Conservation (phyloP, 2,329 filamentous ascomycete species). For the Dactylonectria macrodidyma region DNA sequence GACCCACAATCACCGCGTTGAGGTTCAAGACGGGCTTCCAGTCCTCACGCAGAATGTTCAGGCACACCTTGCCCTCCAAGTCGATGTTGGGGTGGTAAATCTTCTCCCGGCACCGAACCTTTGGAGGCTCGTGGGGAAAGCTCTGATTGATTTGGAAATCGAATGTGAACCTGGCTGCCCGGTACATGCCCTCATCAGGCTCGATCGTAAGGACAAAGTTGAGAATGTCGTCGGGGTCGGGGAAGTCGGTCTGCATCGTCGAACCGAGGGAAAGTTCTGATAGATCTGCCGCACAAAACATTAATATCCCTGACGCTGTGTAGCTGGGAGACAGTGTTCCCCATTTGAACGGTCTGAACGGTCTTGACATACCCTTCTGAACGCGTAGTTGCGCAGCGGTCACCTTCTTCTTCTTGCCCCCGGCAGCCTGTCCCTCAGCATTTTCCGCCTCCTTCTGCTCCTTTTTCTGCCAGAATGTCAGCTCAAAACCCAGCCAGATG, state of each 20-base stretch:
- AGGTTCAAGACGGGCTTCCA: conserved; percentile 99
- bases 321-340: neutral
- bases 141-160: conserved; percentile 93
- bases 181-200: conserved; percentile 91
- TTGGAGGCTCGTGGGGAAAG: conserved; percentile 97
- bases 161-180: conserved; percentile 89
- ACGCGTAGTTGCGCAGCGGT: conserved; percentile 95
- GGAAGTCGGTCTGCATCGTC: conserved; percentile 87
- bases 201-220: conserved; percentile 87
- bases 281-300: conserved; percentile 70
- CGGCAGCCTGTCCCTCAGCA: conserved; percentile 77
- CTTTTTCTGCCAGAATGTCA: conserved; percentile 78
- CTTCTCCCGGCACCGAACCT: conserved; percentile 97
- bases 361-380: conserved; percentile 81
- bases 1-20: conserved; percentile 94
- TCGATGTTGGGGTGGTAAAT: conserved; percentile 99
- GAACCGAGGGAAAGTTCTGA: conserved; percentile 83
- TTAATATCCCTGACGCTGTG: conserved; percentile 26
- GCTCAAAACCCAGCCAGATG: conserved; percentile 22
- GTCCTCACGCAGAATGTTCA: conserved; percentile 97
- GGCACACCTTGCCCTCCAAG: conserved; percentile 95
- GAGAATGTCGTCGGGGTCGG: conserved; percentile 87
- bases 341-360: neutral
- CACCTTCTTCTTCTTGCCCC: conserved; percentile 97
- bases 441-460: conserved; percentile 96